Percentiles rank a stretch among this genome's conserved stretches.
Conservation (phyloP, 2,329 filamentous ascomycete genomes). For the Ophiognomonia clavigignenti-juglandacearum region DNA sequence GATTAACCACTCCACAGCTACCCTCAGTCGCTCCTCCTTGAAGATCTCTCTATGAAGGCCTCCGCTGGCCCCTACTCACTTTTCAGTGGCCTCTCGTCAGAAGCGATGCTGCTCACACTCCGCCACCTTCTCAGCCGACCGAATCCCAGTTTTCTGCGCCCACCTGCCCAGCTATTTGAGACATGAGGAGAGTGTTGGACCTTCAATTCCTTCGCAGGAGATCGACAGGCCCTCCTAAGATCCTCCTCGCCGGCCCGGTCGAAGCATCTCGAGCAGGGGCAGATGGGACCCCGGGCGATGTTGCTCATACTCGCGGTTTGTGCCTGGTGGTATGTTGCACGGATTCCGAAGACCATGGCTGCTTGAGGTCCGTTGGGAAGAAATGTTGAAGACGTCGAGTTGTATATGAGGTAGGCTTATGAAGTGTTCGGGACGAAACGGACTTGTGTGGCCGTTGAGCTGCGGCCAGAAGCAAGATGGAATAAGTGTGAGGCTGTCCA, state of each 20-base stretch:
- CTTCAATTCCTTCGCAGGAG: conserved; percentile 5
- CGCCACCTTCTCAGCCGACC: not conserved
- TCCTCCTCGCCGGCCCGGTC: conserved; percentile 1
- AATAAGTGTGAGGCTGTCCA: not conserved
- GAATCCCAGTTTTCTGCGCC: not conserved
- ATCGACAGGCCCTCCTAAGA: conserved; percentile 4
- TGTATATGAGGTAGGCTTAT: not conserved
- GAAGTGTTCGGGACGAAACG: too few relatives aligned
- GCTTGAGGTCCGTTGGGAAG: not conserved
- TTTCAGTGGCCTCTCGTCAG: conserved; percentile 5
- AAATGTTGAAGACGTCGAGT: not conserved
- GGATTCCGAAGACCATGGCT: conserved; percentile 13
- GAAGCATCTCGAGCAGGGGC: conserved; percentile 12
- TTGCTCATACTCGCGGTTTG: conserved; percentile 7
- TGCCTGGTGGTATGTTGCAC: conserved; percentile 9
- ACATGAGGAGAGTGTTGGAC: not conserved
- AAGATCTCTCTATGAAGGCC: too few relatives aligned
- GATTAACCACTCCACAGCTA: too few relatives aligned
- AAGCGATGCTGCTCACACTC: conserved; percentile 6
- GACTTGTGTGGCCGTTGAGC: too few relatives aligned
- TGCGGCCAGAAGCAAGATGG: too few relatives aligned
- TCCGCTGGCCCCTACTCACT: not conserved
- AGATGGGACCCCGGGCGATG: conserved; percentile 6
- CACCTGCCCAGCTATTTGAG: not conserved
- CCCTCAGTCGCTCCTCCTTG: too few relatives aligned